A percentile compares a stretch with the other conserved stretches of the same genome.
Conservation (phyloP, 2,329 filamentous ascomycete species). For the Xylariaceae sp. region DNA sequence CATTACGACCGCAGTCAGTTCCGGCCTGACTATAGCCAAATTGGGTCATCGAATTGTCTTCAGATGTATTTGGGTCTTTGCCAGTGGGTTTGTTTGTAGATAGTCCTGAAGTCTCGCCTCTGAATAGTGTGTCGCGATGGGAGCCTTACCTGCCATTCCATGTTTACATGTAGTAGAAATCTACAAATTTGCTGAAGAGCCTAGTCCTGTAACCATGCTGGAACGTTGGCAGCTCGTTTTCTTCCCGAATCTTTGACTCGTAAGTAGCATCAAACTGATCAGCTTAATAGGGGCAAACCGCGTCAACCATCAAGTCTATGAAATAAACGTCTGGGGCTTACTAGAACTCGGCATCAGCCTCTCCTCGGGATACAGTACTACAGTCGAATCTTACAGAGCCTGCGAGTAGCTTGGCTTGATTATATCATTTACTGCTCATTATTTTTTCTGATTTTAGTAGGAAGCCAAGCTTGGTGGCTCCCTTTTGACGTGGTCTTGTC, state of each 20-base stretch:
- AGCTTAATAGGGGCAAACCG: neutral
- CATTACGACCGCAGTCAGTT: no score
- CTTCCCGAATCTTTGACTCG: neutral
- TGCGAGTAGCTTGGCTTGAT: neutral
- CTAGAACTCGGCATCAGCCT: no score
- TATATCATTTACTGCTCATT: neutral
- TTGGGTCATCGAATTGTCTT: neutral
- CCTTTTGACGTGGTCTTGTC: no score
- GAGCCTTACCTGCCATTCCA: neutral
- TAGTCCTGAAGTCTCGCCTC: neutral
- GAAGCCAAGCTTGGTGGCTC: no score
- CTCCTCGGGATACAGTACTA: no score
- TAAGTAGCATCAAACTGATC: constrained; percentile 3
- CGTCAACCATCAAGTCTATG: neutral
- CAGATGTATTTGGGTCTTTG: neutral
- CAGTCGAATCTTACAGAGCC: no score
- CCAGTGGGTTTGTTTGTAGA: neutral
- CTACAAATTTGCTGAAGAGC: no score
- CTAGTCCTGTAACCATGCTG: neutral
- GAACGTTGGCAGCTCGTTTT: neutral
- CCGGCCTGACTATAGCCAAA: no score
- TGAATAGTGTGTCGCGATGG: neutral
- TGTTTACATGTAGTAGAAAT: neutral
- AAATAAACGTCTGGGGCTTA: neutral
- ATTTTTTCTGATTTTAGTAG: no score